Evolutionary conservation across 768 basidiomycete genomes (phyloP).

Genomic region (Butyriboletus loyo): DNA sequence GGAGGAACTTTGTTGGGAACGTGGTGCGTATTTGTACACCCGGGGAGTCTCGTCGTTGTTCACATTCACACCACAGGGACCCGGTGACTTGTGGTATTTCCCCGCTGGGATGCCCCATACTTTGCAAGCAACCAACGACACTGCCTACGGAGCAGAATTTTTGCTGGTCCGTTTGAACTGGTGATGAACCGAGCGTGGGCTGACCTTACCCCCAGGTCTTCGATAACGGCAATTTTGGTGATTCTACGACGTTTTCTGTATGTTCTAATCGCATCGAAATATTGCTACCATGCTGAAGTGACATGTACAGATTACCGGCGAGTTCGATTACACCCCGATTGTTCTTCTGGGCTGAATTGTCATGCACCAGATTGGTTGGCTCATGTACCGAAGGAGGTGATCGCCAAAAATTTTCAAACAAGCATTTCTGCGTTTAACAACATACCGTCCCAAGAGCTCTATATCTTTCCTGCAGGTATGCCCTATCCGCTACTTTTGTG

Average conservation of each 20-base stretch:
- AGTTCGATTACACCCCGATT: slow-evolving; percentile 20
- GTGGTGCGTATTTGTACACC: slow-evolving; percentile 33
- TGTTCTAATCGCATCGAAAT: background rate
- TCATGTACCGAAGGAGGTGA: slow-evolving; percentile 50
- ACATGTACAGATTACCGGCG: slow-evolving; percentile 10
- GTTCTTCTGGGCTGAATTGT: background rate
- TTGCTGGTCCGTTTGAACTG: slow-evolving; percentile 33
- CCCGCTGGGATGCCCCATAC: slow-evolving; percentile 52
- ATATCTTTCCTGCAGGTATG: slow-evolving; percentile 45
- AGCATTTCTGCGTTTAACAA: slow-evolving; percentile 45
- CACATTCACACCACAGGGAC: slow-evolving; percentile 26
- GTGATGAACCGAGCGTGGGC: background rate
- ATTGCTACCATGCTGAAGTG: background rate
- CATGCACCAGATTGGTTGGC: slow-evolving; percentile 50
- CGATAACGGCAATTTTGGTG: slow-evolving; percentile 42
- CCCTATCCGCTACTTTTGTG: background rate
- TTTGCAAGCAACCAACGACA: slow-evolving; percentile 46
- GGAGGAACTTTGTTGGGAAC: slow-evolving; percentile 45
- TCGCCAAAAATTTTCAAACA: slow-evolving; percentile 60
- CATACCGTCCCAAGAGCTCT: slow-evolving; percentile 50
- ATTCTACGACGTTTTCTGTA: slow-evolving; percentile 49
- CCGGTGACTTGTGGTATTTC: slow-evolving; percentile 54
- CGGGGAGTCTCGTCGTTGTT: background rate
- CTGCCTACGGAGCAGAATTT: slow-evolving; percentile 46
- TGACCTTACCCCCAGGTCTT: slow-evolving; percentile 22